Evolutionary conservation across 208 protist genomes (phyloP), one percentile per base, ranked within the genome.

Genomic region (Leptomonas pyrrhocoris): DNA sequence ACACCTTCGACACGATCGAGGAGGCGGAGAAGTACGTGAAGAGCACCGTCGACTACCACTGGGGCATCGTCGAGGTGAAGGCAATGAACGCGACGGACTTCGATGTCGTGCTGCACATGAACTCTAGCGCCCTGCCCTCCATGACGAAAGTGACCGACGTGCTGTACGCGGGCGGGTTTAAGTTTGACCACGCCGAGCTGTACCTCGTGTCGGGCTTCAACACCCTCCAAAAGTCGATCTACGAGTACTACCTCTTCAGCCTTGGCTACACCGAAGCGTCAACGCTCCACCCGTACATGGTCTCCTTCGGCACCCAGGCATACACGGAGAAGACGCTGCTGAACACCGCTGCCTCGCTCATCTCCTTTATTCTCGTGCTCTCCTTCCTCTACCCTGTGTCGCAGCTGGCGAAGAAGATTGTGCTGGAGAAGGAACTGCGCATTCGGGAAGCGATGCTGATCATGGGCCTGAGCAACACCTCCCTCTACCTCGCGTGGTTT

Each of bases 361-460:
- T 82, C n/a, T 73, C 79, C 34, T 81, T 90, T 40, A 79, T 95
- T 57, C 60, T 93, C 42, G 87, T 90, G 0, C 74, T 95, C 40
- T 78, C 74, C 34, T 95, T 90, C 56, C 74, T 95, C 21, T 92
- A 93, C 76, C 84, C 87, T 8, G 78, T 95, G 2, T 80, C 80
- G n/a, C 85, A 90, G 80, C 73, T 88, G 67, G 87, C 87, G 9
- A 92, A 86, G 68, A 78, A 74, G 13, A 81, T 96, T 49, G 91
- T 96, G 45, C 42, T 90, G 46, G 89, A 96, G 64, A 96, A 96
- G 75, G 92, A 96, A 72, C 57, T 93, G 59, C 87, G 86, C 28
- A 81, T 96, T 23, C 84, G 88, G 25, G 86, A 96, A 68, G 81
- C 86, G 25, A 87, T 95, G 81, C 73, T 92, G n/a, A 95, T 96